Evolutionary conservation across 495 filamentous ascomycete genomes (phyloP).

Genomic region (Staphylotrichum longicolle): DNA sequence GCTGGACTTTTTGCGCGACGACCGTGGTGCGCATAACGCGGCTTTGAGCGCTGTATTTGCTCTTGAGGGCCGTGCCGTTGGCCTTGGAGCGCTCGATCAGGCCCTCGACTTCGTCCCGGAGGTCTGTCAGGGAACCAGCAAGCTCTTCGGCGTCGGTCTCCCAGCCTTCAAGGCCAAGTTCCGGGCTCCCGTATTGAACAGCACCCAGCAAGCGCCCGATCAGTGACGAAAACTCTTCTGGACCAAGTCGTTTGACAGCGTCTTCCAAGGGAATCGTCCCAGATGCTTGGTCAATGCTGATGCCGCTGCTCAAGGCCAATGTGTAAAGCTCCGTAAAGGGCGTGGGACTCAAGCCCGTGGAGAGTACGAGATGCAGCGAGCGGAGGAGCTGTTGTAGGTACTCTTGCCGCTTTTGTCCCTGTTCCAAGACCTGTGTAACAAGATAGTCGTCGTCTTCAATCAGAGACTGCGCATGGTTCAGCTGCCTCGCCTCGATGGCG

Average conservation of each 20-base stretch:
- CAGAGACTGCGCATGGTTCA: slow-evolving; percentile 37
- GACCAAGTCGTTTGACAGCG: slow-evolving; percentile 40
- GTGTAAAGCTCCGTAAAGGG: slow-evolving; percentile 43
- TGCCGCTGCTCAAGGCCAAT: slow-evolving; percentile 36
- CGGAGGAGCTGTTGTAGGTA: slow-evolving; percentile 33
- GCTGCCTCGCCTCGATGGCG: slow-evolving; percentile 36
- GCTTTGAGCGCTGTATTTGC: slow-evolving; percentile 69
- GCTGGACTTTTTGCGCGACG: slow-evolving; percentile 79
- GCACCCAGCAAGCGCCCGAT: slow-evolving; percentile 33
- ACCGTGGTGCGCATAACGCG: slow-evolving; percentile 77
- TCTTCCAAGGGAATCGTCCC: slow-evolving; percentile 35
- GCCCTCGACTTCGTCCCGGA: slow-evolving; percentile 40
- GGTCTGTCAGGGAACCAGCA: slow-evolving; percentile 34
- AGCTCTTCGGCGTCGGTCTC: slow-evolving; percentile 38
- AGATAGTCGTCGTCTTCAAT: slow-evolving; percentile 44
- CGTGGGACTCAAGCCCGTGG: slow-evolving; percentile 16
- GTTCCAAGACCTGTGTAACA: slow-evolving; percentile 25
- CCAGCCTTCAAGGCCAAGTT: slow-evolving; percentile 36
- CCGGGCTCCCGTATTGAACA: slow-evolving; percentile 40
- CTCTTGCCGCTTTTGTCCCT: slow-evolving; percentile 20
- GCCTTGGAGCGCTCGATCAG: slow-evolving; percentile 43
- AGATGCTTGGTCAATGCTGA: slow-evolving; percentile 27
- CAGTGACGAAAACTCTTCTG: slow-evolving; percentile 42
- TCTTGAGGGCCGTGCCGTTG: slow-evolving; percentile 57
- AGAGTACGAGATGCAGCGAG: slow-evolving; percentile 27